Evolutionary conservation across 768 basidiomycete genomes (phyloP).

Genomic region (Pluteus cervinus): DNA sequence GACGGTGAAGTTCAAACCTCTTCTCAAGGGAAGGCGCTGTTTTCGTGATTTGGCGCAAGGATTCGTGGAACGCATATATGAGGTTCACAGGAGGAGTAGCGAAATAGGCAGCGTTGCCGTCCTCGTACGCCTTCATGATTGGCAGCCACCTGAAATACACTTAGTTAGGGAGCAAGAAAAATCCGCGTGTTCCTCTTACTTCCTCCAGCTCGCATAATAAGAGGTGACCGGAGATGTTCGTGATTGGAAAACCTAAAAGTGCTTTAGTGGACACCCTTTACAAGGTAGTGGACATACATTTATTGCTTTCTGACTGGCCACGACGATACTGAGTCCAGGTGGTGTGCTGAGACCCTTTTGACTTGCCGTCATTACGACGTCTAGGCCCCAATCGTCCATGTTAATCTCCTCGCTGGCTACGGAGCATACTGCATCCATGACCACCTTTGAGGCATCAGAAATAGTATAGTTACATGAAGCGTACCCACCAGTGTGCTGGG

Average conservation of each 20-base stretch:
- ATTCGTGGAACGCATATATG: slow-evolving; percentile 84
- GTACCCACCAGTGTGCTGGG: slow-evolving; percentile 72
- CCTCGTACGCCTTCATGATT: slow-evolving; percentile 91
- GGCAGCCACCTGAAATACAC: slow-evolving; percentile 79
- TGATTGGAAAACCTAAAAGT: no score
- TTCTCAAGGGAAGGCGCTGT: slow-evolving; percentile 60
- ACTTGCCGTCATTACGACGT: slow-evolving; percentile 79
- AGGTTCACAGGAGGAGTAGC: slow-evolving; percentile 95
- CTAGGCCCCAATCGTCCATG: slow-evolving; percentile 91
- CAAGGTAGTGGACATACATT: slow-evolving; percentile 62
- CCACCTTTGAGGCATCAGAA: slow-evolving; percentile 35
- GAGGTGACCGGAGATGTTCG: no score
- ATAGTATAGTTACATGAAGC: slow-evolving; percentile 6
- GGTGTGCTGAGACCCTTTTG: slow-evolving; percentile 94
- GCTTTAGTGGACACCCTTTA: no score
- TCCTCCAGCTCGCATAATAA: slow-evolving; percentile 92
- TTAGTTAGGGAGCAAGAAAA: no score
- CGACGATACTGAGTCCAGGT: slow-evolving; percentile 84
- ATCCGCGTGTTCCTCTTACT: no score
- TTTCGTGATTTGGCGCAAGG: slow-evolving; percentile 66
- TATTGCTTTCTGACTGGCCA: slow-evolving; percentile 77
- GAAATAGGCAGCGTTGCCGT: slow-evolving; percentile 79
- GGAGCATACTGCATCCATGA: slow-evolving; percentile 93
- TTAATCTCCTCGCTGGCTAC: slow-evolving; percentile 94
- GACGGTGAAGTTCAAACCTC: slow-evolving; percentile 71